phyloP scores from a whole-genome alignment of 805 yeast species.

The Myxozyma lipomycoides region DNA sequence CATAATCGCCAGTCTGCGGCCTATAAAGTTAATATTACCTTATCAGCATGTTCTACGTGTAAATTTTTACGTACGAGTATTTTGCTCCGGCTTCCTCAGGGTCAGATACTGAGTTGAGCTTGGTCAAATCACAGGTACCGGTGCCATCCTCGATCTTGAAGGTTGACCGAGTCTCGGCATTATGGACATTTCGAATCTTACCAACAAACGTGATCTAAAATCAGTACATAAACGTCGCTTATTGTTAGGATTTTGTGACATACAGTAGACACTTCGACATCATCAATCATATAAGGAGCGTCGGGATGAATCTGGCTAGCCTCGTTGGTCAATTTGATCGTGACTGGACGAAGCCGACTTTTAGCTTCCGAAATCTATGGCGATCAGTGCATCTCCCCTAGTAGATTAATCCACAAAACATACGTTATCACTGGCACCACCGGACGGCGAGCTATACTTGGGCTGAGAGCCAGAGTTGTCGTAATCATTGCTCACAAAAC shows the following conservation, averaged over 20 bases:
- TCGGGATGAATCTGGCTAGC: slow-evolving; percentile 52
- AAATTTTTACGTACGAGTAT: neutral
- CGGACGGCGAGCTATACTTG: slow-evolving; percentile 13
- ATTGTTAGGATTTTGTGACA: neutral
- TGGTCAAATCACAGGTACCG: slow-evolving; percentile 52
- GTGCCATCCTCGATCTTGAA: slow-evolving; percentile 65
- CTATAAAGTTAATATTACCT: neutral
- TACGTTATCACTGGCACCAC: slow-evolving; percentile 17
- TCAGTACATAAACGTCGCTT: neutral
- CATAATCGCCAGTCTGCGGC: slow-evolving; percentile 42
- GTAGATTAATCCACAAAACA: neutral
- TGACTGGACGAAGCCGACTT: slow-evolving; percentile 47
- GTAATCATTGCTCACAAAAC: slow-evolving; percentile 1
- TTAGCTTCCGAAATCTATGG: slow-evolving; percentile 18
- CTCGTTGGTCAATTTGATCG: slow-evolving; percentile 58
- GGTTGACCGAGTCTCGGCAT: slow-evolving; percentile 43
- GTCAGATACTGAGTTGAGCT: slow-evolving; percentile 45
- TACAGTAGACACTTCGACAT: slow-evolving; percentile 38
- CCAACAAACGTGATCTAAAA: slow-evolving; percentile 54
- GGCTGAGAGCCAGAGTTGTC: neutral
- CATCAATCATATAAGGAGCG: slow-evolving; percentile 51
- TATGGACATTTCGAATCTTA: slow-evolving; percentile 49
- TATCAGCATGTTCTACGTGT: neutral
- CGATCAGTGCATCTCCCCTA: neutral
- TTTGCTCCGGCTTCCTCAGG: slow-evolving; percentile 32